Conservation (phyloP, 768 basidiomycete species). For the Termitomyces sp. region DNA sequence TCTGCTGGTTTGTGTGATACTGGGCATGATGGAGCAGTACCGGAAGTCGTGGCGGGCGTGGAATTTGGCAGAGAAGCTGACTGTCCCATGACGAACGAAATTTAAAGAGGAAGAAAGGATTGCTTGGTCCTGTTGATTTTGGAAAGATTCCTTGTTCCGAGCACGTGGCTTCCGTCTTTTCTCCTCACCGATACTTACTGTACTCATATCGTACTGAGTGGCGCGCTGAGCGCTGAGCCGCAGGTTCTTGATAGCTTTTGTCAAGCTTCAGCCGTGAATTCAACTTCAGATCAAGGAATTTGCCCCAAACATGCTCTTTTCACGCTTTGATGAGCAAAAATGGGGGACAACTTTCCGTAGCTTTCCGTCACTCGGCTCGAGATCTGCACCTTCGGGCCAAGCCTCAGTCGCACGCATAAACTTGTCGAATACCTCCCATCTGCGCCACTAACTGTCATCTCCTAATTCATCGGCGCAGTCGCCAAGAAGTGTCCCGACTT, state of each 20-base stretch:
- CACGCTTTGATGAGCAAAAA: background rate
- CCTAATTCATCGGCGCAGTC: background rate
- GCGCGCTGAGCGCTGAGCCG: background rate
- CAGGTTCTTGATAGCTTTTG: background rate
- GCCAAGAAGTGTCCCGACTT: background rate
- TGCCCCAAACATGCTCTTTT: background rate
- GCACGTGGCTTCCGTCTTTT: slow-evolving; percentile 4
- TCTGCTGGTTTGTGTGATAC: slow-evolving; percentile 10
- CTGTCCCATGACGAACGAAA: slow-evolving; percentile 38
- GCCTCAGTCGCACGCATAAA: background rate
- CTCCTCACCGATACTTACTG: background rate
- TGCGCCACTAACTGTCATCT: background rate
- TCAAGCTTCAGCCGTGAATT: background rate
- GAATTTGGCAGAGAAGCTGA: slow-evolving; percentile 37
- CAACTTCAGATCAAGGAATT: too few relatives aligned
- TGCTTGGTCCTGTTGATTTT: slow-evolving; percentile 15
- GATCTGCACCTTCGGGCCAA: too few relatives aligned
- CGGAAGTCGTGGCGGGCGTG: slow-evolving; percentile 17
- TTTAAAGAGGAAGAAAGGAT: background rate
- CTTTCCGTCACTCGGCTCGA: too few relatives aligned
- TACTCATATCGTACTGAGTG: background rate
- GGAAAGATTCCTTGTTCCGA: slow-evolving; percentile 2
- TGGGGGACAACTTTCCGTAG: background rate
- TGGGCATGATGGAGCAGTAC: slow-evolving; percentile 33
- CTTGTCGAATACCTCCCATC: background rate